Evolutionary conservation across 23 red algal genomes (phyloP), one percentile per base, ranked within the genome.

Genomic region (Gracilaria gracilis): DNA sequence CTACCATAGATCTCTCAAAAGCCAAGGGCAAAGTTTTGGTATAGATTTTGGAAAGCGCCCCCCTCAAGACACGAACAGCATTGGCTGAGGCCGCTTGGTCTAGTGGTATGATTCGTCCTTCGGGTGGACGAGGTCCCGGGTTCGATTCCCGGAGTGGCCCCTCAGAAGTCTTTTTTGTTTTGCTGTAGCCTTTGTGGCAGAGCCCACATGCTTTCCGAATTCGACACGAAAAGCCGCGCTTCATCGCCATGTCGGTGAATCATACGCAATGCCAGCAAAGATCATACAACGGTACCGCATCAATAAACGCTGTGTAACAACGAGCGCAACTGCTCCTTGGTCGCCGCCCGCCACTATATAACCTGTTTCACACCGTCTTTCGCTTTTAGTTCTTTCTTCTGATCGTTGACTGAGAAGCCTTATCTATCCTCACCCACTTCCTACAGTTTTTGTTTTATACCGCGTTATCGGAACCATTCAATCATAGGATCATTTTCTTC

Each of bases 51-150:
- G 16, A 31, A 15, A 32, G 5, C 7, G 27, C 1, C 16, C 11
- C n/a, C 16, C 62, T 9, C 13, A 5, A 1, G 2, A 9, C 62
- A 67, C 5, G 6, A 34, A 29, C 62, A 55, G 38, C 67, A 44
- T 73, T 44, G 31, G 67, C 37, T 57, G 76, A 65, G 86, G 86
- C 86, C 74, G 86, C 70, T 65, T 89, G 86, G 86, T 89, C 86
- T 89, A 89, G 86, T 89, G 86, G 86, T 78, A 89, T 89, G 86
- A 89, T 89, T 89, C 86, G 86, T 89, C 72, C 74, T 89, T 89
- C 86, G 86, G 86, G 86, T 89, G 86, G 72, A 80, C 86, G 86
- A 89, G 86, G 86, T 89, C 86, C 86, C 72, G 86, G 74, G 86
- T 89, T 89, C 86, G 86, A 89, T 89, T 89, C 86, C 74, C 86